Conservation (phyloP, 352 stramenopile species). For the Elongisporangium undulatum region DNA sequence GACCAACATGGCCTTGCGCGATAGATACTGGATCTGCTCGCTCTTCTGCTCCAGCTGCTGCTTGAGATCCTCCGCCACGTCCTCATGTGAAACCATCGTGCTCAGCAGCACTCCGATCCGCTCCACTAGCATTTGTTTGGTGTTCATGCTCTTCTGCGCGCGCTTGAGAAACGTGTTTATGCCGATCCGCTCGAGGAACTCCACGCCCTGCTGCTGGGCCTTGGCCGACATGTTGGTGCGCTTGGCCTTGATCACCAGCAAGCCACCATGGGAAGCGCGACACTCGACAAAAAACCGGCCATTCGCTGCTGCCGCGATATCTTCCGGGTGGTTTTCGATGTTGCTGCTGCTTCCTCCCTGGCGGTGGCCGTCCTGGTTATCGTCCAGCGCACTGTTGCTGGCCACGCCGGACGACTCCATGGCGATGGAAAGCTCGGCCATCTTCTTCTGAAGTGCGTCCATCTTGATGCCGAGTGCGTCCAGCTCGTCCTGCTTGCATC, state of each 20-base stretch:
- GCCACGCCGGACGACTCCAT: conserved; percentile 51
- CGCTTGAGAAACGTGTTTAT: conserved; percentile 94
- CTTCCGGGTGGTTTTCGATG: conserved; percentile 41
- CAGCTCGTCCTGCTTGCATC: conserved; percentile 87
- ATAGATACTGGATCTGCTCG: conserved; percentile 83
- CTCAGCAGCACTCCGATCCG: conserved; percentile 81
- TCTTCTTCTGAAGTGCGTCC: conserved; percentile 75
- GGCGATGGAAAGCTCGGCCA: conserved; percentile 44
- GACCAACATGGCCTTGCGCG: conserved; percentile 62
- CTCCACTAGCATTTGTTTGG: conserved; percentile 91
- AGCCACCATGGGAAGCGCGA: conserved; percentile 69
- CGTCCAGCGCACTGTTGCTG: conserved; percentile 7
- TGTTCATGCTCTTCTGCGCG: conserved; percentile 90
- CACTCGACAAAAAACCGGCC: conserved; percentile 88
- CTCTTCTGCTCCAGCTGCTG: conserved; percentile 49
- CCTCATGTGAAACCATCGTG: conserved; percentile 68
- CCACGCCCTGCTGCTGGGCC: conserved; percentile 49
- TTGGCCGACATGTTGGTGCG: conserved; percentile 66
- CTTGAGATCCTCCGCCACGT: conserved; percentile 46
- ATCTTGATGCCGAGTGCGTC: conserved; percentile 82
- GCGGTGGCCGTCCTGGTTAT: conserved; percentile 21
- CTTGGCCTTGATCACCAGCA: conserved; percentile 91
- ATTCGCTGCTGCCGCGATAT: conserved; percentile 51
- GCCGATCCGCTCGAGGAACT: conserved; percentile 87
- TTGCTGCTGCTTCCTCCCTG: conserved; percentile 15